phyloP scores from a whole-genome alignment of 371 early-diverging fungal species.

The Zychaea mexicana region DNA sequence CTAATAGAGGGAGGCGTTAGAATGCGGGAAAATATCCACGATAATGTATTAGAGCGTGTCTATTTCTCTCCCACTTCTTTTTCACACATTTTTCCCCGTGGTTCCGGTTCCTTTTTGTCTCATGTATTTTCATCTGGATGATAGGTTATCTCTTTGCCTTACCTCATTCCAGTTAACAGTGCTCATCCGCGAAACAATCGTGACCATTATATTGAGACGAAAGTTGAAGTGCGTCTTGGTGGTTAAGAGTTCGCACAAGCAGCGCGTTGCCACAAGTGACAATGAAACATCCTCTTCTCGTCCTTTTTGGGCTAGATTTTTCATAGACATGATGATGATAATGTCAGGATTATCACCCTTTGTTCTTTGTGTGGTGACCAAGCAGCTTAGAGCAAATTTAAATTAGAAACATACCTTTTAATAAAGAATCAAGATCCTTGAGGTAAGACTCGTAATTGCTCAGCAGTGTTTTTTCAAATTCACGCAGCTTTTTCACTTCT shows the following conservation, averaged over 20 bases:
- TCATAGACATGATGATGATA: background rate
- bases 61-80: background rate
- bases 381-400: too few species aligned
- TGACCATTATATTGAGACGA: conserved; percentile 82
- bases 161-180: conserved; percentile 53
- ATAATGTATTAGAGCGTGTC: too few species aligned
- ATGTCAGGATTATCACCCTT: too few species aligned
- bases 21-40: too few species aligned
- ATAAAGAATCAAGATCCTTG: conserved; percentile 57
- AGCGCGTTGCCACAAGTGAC: conserved; percentile 66
- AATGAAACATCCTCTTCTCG: conserved; percentile 45
- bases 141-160: too few species aligned
- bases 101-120: background rate
- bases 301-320: conserved; percentile 1
- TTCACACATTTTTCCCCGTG: background rate
- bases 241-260: conserved; percentile 77
- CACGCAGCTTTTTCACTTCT: conserved; percentile 85
- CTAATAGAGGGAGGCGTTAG: too few species aligned
- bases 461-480: conserved; percentile 84
- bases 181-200: conserved; percentile 76
- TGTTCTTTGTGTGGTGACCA: background rate
- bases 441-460: conserved; percentile 83
- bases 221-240: conserved; percentile 92
- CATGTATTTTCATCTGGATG: background rate
- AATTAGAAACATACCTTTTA: conserved; percentile 38